phyloP scores from a whole-genome alignment of 805 yeast genomes.

The Metschnikowia santaceciliae region DNA sequence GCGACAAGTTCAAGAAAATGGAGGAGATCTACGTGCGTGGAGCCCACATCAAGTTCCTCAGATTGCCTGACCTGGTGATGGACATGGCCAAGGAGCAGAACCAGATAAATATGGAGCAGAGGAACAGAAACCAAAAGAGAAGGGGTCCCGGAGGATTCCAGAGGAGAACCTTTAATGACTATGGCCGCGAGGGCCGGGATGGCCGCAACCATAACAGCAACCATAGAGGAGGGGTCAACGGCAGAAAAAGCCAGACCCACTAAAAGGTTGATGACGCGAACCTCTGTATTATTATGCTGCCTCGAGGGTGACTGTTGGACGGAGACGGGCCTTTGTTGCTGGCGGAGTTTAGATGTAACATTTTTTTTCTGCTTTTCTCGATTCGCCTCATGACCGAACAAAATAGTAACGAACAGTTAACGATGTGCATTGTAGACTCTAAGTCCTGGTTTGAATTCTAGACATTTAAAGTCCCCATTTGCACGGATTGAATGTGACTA shows the following conservation, averaged over 20 bases:
- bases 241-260: slow-evolving; percentile 12
- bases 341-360: slow-evolving; percentile 2
- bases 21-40: slow-evolving; percentile 83
- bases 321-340: background rate
- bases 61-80: slow-evolving; percentile 72
- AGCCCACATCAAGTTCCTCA: slow-evolving; percentile 71
- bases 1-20: slow-evolving; percentile 57
- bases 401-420: slow-evolving; percentile 3
- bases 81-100: slow-evolving; percentile 70
- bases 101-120: slow-evolving; percentile 46
- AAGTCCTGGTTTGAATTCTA: background rate
- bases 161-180: slow-evolving; percentile 23
- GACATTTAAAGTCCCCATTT: no score
- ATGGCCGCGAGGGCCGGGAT: slow-evolving; percentile 21
- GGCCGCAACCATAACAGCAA: slow-evolving; percentile 9
- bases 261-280: slow-evolving; percentile 2
- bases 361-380: slow-evolving; percentile 1
- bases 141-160: slow-evolving; percentile 35
- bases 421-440: background rate
- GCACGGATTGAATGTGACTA: background rate
- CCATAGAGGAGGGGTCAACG: slow-evolving; percentile 10
- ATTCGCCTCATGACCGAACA: slow-evolving; percentile 3
- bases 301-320: background rate
- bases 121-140: slow-evolving; percentile 43
- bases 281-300: slow-evolving; percentile 4